Evolutionary conservation across 352 stramenopile genomes (phyloP).

Genomic region (Pythium sukuiense): DNA sequence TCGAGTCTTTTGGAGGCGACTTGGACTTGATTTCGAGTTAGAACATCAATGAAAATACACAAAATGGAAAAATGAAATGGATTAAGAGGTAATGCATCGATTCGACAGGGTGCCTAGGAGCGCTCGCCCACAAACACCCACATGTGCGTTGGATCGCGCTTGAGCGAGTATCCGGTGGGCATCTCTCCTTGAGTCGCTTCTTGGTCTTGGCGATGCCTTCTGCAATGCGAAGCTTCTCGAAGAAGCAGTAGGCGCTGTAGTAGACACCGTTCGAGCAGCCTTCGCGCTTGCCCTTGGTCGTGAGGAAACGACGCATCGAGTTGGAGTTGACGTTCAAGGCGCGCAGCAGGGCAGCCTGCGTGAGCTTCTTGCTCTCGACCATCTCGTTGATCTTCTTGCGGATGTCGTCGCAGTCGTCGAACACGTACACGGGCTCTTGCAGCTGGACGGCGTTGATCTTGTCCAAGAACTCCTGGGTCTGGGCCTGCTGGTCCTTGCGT

Average conservation of each 20-base stretch:
- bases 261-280: conserved; percentile 56
- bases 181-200: conserved; percentile 41
- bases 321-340: conserved; percentile 47
- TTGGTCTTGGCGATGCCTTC: conserved; percentile 43
- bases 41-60: conserved; percentile 15
- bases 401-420: conserved; percentile 56
- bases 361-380: conserved; percentile 36
- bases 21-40: conserved; percentile 64
- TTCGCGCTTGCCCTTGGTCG: conserved; percentile 45
- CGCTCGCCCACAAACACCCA: conserved; percentile 15
- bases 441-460: conserved; percentile 41
- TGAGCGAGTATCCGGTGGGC: conserved; percentile 29
- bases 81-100: conserved; percentile 6
- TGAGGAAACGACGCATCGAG: conserved; percentile 50
- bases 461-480: conserved; percentile 34
- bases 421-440: conserved; percentile 44
- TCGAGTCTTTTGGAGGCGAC: conserved; percentile 59
- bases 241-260: conserved; percentile 48
- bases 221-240: conserved; percentile 53
- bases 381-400: conserved; percentile 50
- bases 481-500: conserved; percentile 29
- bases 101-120: not conserved
- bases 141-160: conserved; percentile 29
- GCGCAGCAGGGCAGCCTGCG: conserved; percentile 40
- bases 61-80: conserved; percentile 6